Evolutionary conservation across 768 basidiomycete genomes (phyloP).

Genomic region (Dacryopinax spathularia): DNA sequence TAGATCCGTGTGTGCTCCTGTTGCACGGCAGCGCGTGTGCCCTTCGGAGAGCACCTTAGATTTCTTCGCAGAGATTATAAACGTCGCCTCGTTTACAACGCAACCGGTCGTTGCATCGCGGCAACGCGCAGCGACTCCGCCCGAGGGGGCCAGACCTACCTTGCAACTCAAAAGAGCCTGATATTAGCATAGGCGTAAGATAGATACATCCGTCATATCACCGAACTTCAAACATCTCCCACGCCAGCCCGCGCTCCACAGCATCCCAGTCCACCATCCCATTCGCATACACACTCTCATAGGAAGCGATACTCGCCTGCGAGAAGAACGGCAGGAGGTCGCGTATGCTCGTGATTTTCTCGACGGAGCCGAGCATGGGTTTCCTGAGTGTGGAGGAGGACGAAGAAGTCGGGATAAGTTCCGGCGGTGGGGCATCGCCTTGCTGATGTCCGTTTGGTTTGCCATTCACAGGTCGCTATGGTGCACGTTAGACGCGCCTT

Average conservation of each 20-base stretch:
- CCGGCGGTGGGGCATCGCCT: neutral
- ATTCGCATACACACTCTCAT: slow-evolving; percentile 78
- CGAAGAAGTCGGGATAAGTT: slow-evolving; percentile 19
- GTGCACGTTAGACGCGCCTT: neutral
- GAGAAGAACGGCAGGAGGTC: slow-evolving; percentile 88
- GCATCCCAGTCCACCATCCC: slow-evolving; percentile 80
- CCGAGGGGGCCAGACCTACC: too few relatives aligned
- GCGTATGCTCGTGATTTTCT: slow-evolving; percentile 67
- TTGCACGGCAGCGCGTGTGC: too few relatives aligned
- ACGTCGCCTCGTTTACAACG: too few relatives aligned
- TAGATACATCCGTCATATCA: neutral
- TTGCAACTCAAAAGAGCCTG: too few relatives aligned
- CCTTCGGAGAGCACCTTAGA: too few relatives aligned
- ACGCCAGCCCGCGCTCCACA: slow-evolving; percentile 64
- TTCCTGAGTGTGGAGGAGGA: slow-evolving; percentile 39
- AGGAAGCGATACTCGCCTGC: slow-evolving; percentile 71
- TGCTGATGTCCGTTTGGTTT: neutral
- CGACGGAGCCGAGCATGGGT: slow-evolving; percentile 53
- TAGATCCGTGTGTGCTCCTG: too few relatives aligned
- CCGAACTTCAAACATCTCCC: slow-evolving; percentile 71
- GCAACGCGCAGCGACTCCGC: too few relatives aligned
- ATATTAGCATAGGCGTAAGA: neutral
- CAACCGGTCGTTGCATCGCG: too few relatives aligned
- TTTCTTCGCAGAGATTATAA: too few relatives aligned
- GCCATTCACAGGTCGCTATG: neutral